These are phyloP conservation scores for Sindora glabra DNA, from an alignment of 306 rosid species.

Conservation along the genomic window DNA sequence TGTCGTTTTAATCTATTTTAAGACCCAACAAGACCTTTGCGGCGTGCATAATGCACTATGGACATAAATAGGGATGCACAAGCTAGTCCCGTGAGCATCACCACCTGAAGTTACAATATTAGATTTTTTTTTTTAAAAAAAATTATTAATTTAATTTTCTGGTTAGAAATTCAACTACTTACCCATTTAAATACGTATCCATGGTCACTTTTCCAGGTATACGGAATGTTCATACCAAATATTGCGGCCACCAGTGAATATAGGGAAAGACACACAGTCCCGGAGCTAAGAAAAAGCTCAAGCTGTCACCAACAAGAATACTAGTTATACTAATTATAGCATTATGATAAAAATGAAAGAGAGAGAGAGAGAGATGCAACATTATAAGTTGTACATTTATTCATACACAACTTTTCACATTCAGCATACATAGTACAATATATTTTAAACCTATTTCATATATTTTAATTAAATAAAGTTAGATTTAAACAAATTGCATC, in stretches of 20 bases:
- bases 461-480: too few species aligned
- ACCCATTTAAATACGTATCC: constrained; percentile 74
- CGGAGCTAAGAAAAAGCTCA: constrained; percentile 26
- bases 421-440: too few species aligned
- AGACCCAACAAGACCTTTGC: constrained; percentile 86
- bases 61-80: constrained; percentile 52
- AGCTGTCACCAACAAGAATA: constrained; percentile 13
- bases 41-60: constrained; percentile 66
- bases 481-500: too few species aligned
- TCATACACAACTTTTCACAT: too few species aligned
- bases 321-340: not conserved
- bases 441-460: too few species aligned
- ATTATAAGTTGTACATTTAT: too few species aligned
- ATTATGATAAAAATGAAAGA: too few species aligned
- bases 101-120: constrained; percentile 32
- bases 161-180: not conserved
- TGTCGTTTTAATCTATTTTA: constrained; percentile 20
- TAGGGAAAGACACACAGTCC: constrained; percentile 34
- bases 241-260: constrained; percentile 62
- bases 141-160: too few species aligned
- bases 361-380: too few species aligned
- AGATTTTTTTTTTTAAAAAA: too few species aligned
- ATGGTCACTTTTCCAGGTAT: constrained; percentile 52
- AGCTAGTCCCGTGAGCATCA: constrained; percentile 46
- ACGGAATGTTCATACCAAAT: constrained; percentile 79